Conservation (phyloP, 2,329 filamentous ascomycete genomes). For the Thielaviopsis ethacetica region DNA sequence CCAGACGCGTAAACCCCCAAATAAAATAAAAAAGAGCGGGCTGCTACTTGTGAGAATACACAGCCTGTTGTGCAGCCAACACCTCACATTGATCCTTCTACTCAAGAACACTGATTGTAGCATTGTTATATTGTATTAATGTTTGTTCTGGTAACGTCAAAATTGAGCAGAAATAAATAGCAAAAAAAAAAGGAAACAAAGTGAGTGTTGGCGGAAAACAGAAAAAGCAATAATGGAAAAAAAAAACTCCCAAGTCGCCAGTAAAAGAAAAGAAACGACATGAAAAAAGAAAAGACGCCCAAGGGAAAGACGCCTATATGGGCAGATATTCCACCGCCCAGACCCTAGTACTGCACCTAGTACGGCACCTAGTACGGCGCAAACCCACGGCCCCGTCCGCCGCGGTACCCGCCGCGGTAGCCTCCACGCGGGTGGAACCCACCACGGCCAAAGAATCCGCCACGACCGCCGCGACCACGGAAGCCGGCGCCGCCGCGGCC, state of each 20-base stretch:
- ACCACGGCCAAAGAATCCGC: conserved; percentile 30
- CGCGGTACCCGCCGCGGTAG: conserved; percentile 26
- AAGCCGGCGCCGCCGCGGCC: conserved; percentile 41
- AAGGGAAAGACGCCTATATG: too few relatives aligned
- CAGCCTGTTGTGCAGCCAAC: background rate
- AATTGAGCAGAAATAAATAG: too few relatives aligned
- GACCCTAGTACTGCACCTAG: too few relatives aligned
- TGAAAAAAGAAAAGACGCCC: too few relatives aligned
- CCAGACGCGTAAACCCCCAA: too few relatives aligned
- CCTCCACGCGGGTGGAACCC: conserved; percentile 33
- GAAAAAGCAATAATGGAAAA: too few relatives aligned
- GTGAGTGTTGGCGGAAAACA: too few relatives aligned
- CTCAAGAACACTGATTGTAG: background rate
- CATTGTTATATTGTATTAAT: background rate
- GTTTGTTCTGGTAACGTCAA: background rate
- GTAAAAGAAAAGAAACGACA: too few relatives aligned
- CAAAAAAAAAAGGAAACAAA: background rate
- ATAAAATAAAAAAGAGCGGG: too few relatives aligned
- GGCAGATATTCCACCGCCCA: background rate
- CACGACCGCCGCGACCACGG: conserved; percentile 31
- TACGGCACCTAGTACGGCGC: too few relatives aligned
- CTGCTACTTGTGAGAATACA: background rate
- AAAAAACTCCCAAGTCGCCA: background rate
- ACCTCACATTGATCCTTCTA: background rate
- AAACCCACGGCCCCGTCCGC: conserved; percentile 50